These are phyloP conservation scores for Leccinum subspadiceum DNA, from an alignment of 1,284 basidiomycete genomes.

Conservation along the genomic window DNA sequence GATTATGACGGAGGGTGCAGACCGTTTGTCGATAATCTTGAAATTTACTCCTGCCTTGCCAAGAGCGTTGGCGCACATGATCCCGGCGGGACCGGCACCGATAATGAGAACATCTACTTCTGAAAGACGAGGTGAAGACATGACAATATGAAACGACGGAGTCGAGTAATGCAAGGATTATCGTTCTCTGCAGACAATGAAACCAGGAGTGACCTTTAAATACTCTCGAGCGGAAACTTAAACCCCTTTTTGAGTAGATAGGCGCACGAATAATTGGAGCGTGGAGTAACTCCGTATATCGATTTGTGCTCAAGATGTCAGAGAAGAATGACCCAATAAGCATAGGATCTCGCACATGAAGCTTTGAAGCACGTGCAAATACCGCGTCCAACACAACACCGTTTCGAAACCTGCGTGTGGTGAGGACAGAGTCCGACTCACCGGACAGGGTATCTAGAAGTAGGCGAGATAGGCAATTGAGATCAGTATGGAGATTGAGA, in stretches of 20 bases:
- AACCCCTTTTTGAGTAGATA: neutral
- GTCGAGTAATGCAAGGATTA: neutral
- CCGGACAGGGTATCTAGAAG: neutral
- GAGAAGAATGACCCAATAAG: neutral
- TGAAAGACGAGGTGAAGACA: slow-evolving; percentile 17
- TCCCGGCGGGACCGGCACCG: slow-evolving; percentile 52
- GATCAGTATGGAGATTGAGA: neutral
- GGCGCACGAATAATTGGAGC: neutral
- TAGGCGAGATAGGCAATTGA: neutral
- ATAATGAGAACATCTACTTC: slow-evolving; percentile 56
- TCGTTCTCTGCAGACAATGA: neutral
- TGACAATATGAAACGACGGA: neutral
- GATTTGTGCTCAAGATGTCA: neutral
- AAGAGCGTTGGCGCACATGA: slow-evolving; percentile 29
- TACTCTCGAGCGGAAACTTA: neutral
- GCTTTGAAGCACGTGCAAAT: neutral
- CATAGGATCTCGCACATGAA: neutral
- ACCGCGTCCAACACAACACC: neutral
- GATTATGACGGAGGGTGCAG: neutral
- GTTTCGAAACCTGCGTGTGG: neutral
- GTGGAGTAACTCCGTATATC: neutral
- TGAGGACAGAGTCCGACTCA: neutral
- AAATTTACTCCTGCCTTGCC: slow-evolving; percentile 23
- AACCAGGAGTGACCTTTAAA: neutral
- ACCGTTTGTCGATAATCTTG: slow-evolving; percentile 31